These are phyloP conservation scores for Suillus fuscotomentosus DNA, from an alignment of 768 basidiomycete genomes.

Conservation along the genomic window DNA sequence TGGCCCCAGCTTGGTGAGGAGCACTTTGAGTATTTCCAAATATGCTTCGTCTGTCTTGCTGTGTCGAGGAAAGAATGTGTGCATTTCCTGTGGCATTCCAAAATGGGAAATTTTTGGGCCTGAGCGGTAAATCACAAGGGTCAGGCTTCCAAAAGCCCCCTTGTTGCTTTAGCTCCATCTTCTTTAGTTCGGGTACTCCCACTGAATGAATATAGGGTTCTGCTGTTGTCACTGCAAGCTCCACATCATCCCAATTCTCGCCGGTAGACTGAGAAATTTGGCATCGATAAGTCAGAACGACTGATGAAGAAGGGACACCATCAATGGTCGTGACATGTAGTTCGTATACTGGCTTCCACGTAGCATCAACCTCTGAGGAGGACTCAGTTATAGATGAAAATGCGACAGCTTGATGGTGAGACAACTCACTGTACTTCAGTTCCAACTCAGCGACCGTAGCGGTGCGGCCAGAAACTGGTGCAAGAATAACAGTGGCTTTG, in stretches of 20 bases:
- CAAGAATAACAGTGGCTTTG: constrained; percentile 12
- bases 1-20: neutral
- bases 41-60: neutral
- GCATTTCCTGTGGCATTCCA: neutral
- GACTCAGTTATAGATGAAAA: neutral
- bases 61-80: neutral
- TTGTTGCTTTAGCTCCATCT: constrained; percentile 12
- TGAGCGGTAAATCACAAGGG: too few species aligned
- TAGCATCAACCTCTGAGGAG: constrained; percentile 16
- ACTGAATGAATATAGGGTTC: constrained; percentile 16
- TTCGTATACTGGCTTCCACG: constrained; percentile 22
- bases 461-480: constrained; percentile 1
- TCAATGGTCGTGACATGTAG: constrained; percentile 12
- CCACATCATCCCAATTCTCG: constrained; percentile 29
- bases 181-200: constrained; percentile 23
- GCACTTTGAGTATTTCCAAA: neutral
- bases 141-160: neutral
- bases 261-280: constrained; percentile 27
- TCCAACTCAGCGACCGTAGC: constrained; percentile 15
- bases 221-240: constrained; percentile 25
- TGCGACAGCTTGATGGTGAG: too few species aligned
- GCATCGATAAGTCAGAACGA: constrained; percentile 27
- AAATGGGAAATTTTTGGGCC: neutral
- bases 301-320: constrained; percentile 13
- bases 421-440: constrained; percentile 17